Evolutionary conservation across 805 yeast genomes (phyloP).

Genomic region (Ascoidea asiatica): DNA sequence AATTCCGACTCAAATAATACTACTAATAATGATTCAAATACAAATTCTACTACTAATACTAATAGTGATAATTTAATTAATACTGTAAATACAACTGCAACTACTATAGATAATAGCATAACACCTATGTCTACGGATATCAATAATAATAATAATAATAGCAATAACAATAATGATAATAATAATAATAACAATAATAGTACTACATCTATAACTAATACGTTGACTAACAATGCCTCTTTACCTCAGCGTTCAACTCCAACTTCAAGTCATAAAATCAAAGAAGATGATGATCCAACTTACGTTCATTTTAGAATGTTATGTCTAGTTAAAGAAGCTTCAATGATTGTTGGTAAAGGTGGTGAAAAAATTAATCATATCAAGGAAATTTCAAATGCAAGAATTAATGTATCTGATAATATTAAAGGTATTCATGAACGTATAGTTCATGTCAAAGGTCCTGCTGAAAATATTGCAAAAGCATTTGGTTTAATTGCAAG

Average conservation of each 20-base stretch:
- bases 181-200: constrained; percentile 2
- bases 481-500: constrained; percentile 68
- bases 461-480: constrained; percentile 66
- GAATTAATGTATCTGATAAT: constrained; percentile 63
- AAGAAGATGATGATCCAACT: constrained; percentile 35
- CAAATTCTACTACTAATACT: background rate
- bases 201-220: constrained; percentile 10
- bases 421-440: constrained; percentile 61
- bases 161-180: constrained; percentile 5
- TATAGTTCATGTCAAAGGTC: constrained; percentile 59
- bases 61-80: no score
- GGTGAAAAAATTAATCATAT: constrained; percentile 63
- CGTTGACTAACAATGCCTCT: constrained; percentile 11
- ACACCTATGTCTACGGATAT: background rate
- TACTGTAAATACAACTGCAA: background rate
- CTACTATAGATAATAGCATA: background rate
- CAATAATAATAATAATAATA: constrained; percentile 1
- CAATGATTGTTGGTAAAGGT: constrained; percentile 61
- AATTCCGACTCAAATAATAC: background rate
- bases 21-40: no score
- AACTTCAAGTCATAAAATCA: constrained; percentile 25
- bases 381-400: constrained; percentile 47
- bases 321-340: constrained; percentile 65
- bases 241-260: constrained; percentile 17
- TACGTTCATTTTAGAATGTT: constrained; percentile 61